Percentiles rank a stretch among this genome's conserved stretches.
Evolutionary conservation across 176 grass and related monocot genomes (phyloP).

Genomic region (Zoysia japonica): DNA sequence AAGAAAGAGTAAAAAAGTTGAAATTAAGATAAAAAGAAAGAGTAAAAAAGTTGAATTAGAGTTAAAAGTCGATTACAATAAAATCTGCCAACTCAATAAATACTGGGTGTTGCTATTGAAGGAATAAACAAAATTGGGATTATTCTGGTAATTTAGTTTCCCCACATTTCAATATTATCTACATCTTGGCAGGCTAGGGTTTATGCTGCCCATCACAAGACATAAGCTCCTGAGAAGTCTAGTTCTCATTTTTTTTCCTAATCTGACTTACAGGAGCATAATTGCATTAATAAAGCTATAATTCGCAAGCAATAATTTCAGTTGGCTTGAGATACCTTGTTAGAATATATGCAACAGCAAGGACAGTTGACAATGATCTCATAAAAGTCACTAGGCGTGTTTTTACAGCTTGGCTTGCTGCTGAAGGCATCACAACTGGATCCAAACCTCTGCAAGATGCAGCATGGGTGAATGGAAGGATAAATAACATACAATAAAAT

Average conservation of each 20-base stretch:
- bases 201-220: no score
- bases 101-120: no score
- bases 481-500: conserved; percentile 27
- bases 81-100: no score
- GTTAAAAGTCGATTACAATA: no score
- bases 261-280: conserved; percentile 3
- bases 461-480: conserved; percentile 13
- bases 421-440: conserved; percentile 69
- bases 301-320: conserved; percentile 3
- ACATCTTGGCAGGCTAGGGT: no score
- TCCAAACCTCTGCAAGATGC: conserved; percentile 71
- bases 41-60: no score
- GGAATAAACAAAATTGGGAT: no score
- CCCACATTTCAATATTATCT: no score
- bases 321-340: conserved; percentile 64
- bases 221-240: not conserved
- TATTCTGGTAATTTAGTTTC: no score
- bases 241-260: not conserved
- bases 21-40: no score
- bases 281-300: conserved; percentile 22
- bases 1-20: no score
- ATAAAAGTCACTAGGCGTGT: conserved; percentile 73
- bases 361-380: conserved; percentile 85
- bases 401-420: conserved; percentile 89
- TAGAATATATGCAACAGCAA: conserved; percentile 78